Evolutionary conservation across 2,329 filamentous ascomycete genomes (phyloP).

Genomic region (Apiospora marii): DNA sequence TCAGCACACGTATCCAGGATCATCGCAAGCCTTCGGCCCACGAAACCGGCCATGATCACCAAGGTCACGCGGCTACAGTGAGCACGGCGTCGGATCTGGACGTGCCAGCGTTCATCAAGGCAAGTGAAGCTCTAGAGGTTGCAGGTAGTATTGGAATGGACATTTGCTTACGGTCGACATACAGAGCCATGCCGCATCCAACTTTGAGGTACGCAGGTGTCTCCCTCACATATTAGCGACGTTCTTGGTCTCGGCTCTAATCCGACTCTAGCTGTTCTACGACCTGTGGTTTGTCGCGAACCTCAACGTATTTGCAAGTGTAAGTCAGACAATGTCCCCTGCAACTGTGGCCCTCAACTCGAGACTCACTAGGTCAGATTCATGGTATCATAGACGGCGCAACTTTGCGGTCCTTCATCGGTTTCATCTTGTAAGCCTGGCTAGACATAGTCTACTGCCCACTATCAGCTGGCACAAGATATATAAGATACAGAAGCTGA

Average conservation of each 20-base stretch:
- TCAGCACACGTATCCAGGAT: slow-evolving; percentile 35
- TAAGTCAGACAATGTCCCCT: slow-evolving; percentile 32
- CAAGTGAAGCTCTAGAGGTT: neutral
- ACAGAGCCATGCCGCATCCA: slow-evolving; percentile 35
- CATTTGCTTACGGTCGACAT: slow-evolving; percentile 23
- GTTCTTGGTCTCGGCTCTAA: neutral
- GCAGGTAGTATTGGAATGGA: neutral
- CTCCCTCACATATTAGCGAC: neutral
- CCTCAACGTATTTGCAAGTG: slow-evolving; percentile 66
- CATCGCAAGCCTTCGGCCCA: slow-evolving; percentile 21
- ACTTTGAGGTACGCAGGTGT: slow-evolving; percentile 33
- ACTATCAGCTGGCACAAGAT: neutral
- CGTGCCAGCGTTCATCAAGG: slow-evolving; percentile 1
- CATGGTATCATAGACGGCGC: slow-evolving; percentile 38
- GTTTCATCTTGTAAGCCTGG: slow-evolving; percentile 55
- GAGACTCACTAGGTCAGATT: slow-evolving; percentile 30
- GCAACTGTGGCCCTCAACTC: neutral
- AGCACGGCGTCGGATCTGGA: slow-evolving; percentile 23
- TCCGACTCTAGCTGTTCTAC: slow-evolving; percentile 58
- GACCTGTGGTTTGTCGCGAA: slow-evolving; percentile 71
- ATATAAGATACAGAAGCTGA: neutral
- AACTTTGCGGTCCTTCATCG: slow-evolving; percentile 53
- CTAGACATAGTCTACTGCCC: neutral
- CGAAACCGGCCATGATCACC: neutral
- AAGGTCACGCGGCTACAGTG: slow-evolving; percentile 2